These are phyloP conservation scores for Rhynchosporium agropyri DNA, from an alignment of 2,329 filamentous ascomycete species.

Conservation along the genomic window DNA sequence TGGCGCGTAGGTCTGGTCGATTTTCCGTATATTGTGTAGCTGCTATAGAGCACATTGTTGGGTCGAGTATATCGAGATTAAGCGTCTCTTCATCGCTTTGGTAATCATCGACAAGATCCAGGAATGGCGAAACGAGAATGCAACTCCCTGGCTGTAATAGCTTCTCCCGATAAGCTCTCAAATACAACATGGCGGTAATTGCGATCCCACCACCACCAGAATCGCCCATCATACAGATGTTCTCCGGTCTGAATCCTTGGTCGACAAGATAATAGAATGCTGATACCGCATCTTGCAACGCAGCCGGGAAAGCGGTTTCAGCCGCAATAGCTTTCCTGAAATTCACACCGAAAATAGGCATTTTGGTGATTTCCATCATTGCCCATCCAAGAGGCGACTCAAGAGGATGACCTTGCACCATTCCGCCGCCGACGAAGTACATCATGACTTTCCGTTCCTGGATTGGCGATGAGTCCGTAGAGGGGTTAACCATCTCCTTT, in stretches of 20 bases:
- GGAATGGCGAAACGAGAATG: slow-evolving; percentile 3
- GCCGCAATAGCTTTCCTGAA: slow-evolving; percentile 8
- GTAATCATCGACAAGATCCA: slow-evolving; percentile 11
- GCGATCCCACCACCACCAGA: slow-evolving; percentile 1
- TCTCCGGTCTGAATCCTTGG: slow-evolving; percentile 2
- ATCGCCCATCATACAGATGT: slow-evolving; percentile 9
- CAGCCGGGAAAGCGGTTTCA: slow-evolving; percentile 12
- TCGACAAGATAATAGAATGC: slow-evolving; percentile 6
- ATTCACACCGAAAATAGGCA: slow-evolving; percentile 12
- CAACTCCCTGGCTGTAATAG: slow-evolving; percentile 4
- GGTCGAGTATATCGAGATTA: slow-evolving; percentile 3
- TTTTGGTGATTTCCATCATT: not conserved
- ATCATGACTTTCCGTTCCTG: slow-evolving; percentile 3
- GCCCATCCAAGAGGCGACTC: slow-evolving; percentile 3
- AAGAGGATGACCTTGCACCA: slow-evolving; percentile 13
- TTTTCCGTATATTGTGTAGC: slow-evolving; percentile 2
- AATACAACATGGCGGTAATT: not conserved
- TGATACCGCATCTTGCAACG: slow-evolving; percentile 9
- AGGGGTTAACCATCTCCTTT: not conserved
- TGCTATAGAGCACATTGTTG: slow-evolving; percentile 7
- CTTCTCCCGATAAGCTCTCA: not conserved
- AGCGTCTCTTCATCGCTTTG: slow-evolving; percentile 2
- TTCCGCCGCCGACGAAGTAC: slow-evolving; percentile 4
- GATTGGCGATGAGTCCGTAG: not conserved
- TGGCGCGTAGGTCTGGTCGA: not conserved